phyloP scores from a whole-genome alignment of 1,284 basidiomycete species.

The Cystobasidium pallidum region DNA sequence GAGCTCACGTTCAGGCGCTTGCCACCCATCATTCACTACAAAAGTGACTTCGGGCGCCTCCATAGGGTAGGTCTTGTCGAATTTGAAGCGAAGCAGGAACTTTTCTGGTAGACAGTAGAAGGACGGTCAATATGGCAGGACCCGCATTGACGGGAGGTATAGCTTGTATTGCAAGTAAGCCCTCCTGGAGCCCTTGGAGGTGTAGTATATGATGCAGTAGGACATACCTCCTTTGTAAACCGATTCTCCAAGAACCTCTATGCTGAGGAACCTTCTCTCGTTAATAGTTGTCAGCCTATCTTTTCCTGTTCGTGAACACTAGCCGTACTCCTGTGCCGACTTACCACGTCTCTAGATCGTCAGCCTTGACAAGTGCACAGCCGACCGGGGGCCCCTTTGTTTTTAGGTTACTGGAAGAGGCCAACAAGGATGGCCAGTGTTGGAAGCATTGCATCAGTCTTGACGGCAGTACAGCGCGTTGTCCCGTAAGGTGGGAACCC shows the following conservation, averaged over 20 bases:
- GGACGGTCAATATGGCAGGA: background rate
- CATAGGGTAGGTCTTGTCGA: slow-evolving; percentile 53
- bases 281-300: no score
- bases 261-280: slow-evolving; percentile 28
- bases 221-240: slow-evolving; percentile 40
- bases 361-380: slow-evolving; percentile 42
- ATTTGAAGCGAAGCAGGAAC: slow-evolving; percentile 54
- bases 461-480: no score
- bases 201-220: no score
- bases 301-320: background rate
- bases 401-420: slow-evolving; percentile 16
- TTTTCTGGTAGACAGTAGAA: slow-evolving; percentile 41
- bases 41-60: slow-evolving; percentile 55
- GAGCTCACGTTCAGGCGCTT: slow-evolving; percentile 51
- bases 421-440: no score
- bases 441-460: no score
- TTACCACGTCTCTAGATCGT: slow-evolving; percentile 41
- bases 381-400: slow-evolving; percentile 24
- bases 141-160: no score
- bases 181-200: no score
- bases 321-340: background rate
- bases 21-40: slow-evolving; percentile 52
- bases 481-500: background rate
- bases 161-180: no score
- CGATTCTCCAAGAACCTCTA: slow-evolving; percentile 42